phyloP scores from a whole-genome alignment of 148 eudicot genomes.

The Euryodendron excelsum region DNA sequence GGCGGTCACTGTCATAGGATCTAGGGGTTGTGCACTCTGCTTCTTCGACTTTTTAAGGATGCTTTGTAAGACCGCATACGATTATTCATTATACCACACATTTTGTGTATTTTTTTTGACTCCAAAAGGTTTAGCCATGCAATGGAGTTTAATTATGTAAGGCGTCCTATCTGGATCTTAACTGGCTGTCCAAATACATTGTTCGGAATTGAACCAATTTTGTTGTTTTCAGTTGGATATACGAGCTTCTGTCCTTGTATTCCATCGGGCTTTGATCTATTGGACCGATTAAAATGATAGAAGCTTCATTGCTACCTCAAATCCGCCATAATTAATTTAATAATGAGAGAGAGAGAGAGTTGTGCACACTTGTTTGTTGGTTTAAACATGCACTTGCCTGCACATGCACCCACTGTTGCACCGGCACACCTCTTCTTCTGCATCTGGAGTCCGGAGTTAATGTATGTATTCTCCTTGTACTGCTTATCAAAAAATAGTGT shows the following conservation, averaged over 20 bases:
- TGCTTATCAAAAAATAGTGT: no score
- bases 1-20: neutral
- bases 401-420: neutral
- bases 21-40: neutral
- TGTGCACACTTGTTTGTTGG: neutral
- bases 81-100: neutral
- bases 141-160: neutral
- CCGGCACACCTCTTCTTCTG: constrained; percentile 1
- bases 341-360: neutral
- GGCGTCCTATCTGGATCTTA: neutral
- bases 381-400: neutral
- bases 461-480: no score
- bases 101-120: no score
- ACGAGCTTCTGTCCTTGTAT: neutral
- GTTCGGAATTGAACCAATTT: neutral
- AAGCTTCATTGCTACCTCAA: neutral
- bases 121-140: neutral
- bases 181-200: neutral
- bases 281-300: neutral
- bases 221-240: neutral
- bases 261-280: neutral
- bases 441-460: constrained; percentile 3
- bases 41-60: neutral
- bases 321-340: neutral
- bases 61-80: neutral